These are phyloP conservation scores for Rhynchospora tenuis DNA, from an alignment of 176 grass and related monocot genomes.

Conservation along the genomic window DNA sequence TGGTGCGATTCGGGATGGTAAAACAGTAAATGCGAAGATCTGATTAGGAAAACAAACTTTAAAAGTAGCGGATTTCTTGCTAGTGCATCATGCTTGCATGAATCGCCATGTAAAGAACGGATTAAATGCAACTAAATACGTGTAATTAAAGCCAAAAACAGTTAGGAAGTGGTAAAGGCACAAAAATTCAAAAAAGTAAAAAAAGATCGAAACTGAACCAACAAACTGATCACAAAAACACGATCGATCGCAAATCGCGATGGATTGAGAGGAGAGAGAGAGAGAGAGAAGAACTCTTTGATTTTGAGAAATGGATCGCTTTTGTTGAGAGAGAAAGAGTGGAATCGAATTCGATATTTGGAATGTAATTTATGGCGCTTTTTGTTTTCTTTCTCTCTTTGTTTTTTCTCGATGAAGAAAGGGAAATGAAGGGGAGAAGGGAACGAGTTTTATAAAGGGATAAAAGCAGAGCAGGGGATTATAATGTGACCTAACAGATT, in stretches of 20 bases:
- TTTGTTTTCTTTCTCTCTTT: constrained; percentile 20
- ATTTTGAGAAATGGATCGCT: constrained; percentile 13
- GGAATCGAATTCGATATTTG: constrained; percentile 17
- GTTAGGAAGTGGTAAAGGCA: neutral
- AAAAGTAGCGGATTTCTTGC: neutral
- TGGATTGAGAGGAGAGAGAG: neutral
- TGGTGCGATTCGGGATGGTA: neutral
- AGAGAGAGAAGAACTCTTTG: neutral
- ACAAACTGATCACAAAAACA: constrained; percentile 1
- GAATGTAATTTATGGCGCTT: neutral
- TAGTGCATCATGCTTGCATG: constrained; percentile 12
- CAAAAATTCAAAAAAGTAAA: neutral
- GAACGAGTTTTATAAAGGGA: constrained; percentile 14
- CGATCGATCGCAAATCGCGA: neutral
- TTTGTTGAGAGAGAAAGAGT: constrained; percentile 8
- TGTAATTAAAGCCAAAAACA: neutral
- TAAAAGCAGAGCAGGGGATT: neutral
- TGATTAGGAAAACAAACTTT: neutral
- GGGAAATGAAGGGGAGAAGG: neutral
- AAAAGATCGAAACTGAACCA: neutral
- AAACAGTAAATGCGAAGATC: constrained; percentile 17
- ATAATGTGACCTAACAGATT: neutral
- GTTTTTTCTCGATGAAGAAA: constrained; percentile 26
- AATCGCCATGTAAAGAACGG: neutral
- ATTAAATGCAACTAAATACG: neutral